Conservation (phyloP, 805 yeast genomes). For the Yueomyces sp. region DNA sequence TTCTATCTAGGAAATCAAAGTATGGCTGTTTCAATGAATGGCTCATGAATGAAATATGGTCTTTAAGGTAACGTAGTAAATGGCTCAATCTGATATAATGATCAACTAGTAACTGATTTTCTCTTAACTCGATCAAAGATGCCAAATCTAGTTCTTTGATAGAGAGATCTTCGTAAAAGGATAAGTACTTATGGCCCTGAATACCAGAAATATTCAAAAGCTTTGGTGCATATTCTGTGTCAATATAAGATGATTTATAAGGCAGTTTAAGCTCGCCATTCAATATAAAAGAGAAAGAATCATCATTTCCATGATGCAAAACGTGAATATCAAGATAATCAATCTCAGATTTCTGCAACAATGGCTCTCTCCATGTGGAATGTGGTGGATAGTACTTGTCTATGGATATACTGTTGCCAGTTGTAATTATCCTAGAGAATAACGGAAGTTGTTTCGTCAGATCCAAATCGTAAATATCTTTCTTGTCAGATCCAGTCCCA, state of each 20-base stretch:
- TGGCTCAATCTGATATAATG: slow-evolving; percentile 5
- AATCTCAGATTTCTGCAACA: background rate
- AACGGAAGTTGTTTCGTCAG: slow-evolving; percentile 10
- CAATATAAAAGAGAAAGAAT: slow-evolving; percentile 5
- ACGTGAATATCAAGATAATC: slow-evolving; percentile 11
- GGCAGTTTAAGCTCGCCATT: slow-evolving; percentile 9
- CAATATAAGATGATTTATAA: background rate
- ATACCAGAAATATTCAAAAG: background rate
- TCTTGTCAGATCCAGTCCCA: background rate
- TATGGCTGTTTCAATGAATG: slow-evolving; percentile 12
- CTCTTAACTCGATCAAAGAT: slow-evolving; percentile 1
- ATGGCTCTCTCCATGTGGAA: slow-evolving; percentile 8
- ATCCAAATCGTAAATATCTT: slow-evolving; percentile 7
- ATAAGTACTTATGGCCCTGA: slow-evolving; percentile 1
- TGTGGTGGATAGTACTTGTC: slow-evolving; percentile 7
- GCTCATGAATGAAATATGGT: slow-evolving; percentile 9
- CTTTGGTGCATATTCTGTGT: background rate
- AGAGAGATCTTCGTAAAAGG: slow-evolving; percentile 6
- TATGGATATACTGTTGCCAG: slow-evolving; percentile 6
- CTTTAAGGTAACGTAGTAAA: slow-evolving; percentile 5
- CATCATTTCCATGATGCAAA: slow-evolving; percentile 4
- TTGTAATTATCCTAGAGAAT: slow-evolving; percentile 11
- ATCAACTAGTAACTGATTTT: slow-evolving; percentile 4
- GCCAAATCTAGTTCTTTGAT: slow-evolving; percentile 3
- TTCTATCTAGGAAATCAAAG: slow-evolving; percentile 7